phyloP scores from a whole-genome alignment of 192 early-diverging fungal genomes.

The Coemansia sp. region DNA sequence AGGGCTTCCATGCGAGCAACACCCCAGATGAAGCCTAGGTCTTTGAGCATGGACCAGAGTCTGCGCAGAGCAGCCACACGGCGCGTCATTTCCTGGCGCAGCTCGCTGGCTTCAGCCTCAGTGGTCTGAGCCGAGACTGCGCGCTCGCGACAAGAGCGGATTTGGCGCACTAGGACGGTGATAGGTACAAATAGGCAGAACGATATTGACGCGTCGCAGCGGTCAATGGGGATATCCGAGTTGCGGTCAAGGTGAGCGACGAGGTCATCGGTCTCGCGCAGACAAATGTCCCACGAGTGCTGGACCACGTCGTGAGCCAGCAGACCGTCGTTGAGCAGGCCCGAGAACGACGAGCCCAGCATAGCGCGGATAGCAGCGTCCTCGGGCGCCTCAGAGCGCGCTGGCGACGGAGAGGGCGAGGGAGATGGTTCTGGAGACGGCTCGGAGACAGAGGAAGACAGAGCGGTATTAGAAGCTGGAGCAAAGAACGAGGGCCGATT shows the following conservation, averaged over 20 bases:
- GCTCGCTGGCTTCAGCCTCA: neutral
- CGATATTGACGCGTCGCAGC: conserved; percentile 40
- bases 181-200: conserved; percentile 45
- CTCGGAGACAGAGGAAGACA: conserved; percentile 26
- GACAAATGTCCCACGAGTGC: conserved; percentile 45
- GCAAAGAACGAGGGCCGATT: conserved; percentile 53
- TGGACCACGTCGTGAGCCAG: conserved; percentile 44
- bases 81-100: conserved; percentile 15
- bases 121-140: neutral
- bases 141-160: conserved; percentile 31
- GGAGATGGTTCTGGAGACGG: neutral
- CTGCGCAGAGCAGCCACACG: conserved; percentile 27
- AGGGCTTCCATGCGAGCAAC: conserved; percentile 42
- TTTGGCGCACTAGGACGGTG: conserved; percentile 48
- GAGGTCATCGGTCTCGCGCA: conserved; percentile 32
- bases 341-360: conserved; percentile 38
- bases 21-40: conserved; percentile 45
- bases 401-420: conserved; percentile 10
- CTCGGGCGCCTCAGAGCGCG: conserved; percentile 23
- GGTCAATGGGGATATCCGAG: conserved; percentile 49
- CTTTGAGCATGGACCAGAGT: conserved; percentile 48
- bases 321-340: conserved; percentile 47
- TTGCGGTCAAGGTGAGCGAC: conserved; percentile 44
- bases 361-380: conserved; percentile 39
- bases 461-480: neutral